phyloP scores from a whole-genome alignment of 371 early-diverging fungal genomes.

The Syncephalastrum monosporum region DNA sequence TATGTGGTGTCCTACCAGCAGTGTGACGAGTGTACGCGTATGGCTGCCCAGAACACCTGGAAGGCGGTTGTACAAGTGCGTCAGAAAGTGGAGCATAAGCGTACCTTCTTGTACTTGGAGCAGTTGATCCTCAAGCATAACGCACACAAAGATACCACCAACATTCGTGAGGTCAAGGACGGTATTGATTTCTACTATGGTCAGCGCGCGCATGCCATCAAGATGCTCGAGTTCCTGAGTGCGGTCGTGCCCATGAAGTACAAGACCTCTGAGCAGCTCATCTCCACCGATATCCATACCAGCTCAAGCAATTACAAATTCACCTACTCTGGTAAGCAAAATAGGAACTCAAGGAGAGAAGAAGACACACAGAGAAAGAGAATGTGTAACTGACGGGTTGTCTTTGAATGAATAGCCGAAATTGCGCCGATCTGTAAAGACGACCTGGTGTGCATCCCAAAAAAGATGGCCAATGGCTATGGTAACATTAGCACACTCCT shows the following conservation, averaged over 20 bases:
- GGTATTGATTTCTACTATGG: slow-evolving; percentile 99
- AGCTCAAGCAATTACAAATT: slow-evolving; percentile 96
- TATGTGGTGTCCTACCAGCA: slow-evolving; percentile 91
- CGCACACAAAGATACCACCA: slow-evolving; percentile 95
- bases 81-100: slow-evolving; percentile 97
- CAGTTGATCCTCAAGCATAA: slow-evolving; percentile 98
- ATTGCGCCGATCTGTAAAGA: slow-evolving; percentile 97
- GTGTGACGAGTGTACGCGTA: slow-evolving; percentile 97
- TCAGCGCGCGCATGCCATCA: slow-evolving; percentile 88
- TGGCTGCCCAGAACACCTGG: slow-evolving; percentile 99
- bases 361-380: not conserved
- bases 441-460: slow-evolving; percentile 92
- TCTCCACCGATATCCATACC: slow-evolving; percentile 95
- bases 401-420: slow-evolving; percentile 80
- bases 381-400: not conserved
- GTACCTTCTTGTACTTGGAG: slow-evolving; percentile 98
- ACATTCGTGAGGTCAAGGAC: slow-evolving; percentile 97
- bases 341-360: not conserved
- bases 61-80: slow-evolving; percentile 98
- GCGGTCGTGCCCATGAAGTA: slow-evolving; percentile 84
- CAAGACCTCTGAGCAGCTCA: slow-evolving; percentile 95
- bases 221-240: slow-evolving; percentile 95
- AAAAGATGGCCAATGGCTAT: slow-evolving; percentile 79
- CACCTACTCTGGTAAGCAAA: slow-evolving; percentile 55
- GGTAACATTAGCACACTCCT: slow-evolving; percentile 86